Conservation (phyloP, 352 stramenopile genomes). For the Thalassiosira sp. region DNA sequence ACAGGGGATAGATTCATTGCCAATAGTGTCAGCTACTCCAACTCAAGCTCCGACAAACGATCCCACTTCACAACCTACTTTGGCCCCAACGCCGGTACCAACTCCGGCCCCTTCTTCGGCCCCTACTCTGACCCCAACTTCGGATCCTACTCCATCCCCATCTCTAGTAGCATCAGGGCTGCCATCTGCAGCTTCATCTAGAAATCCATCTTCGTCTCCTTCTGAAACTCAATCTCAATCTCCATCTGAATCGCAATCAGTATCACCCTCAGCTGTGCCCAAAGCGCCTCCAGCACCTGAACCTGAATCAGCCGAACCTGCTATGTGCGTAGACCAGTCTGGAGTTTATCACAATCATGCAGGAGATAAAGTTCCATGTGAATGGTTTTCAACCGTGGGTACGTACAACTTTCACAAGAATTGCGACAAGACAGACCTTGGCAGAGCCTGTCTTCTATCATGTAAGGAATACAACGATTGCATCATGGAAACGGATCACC, state of each 20-base stretch:
- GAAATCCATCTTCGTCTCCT: slow-evolving; percentile 2
- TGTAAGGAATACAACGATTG: slow-evolving; percentile 36
- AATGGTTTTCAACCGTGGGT: slow-evolving; percentile 31
- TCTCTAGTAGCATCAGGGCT: neutral
- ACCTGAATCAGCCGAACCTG: neutral
- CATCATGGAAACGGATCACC: slow-evolving; percentile 3
- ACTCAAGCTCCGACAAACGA: neutral
- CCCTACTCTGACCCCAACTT: slow-evolving; percentile 2
- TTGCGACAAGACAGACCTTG: slow-evolving; percentile 36
- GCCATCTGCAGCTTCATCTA: slow-evolving; percentile 13
- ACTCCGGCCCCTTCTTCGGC: neutral
- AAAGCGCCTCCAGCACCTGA: slow-evolving; percentile 18
- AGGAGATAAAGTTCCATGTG: slow-evolving; percentile 31
- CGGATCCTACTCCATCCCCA: slow-evolving; percentile 9
- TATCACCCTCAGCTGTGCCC: slow-evolving; percentile 2
- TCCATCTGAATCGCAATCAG: neutral
- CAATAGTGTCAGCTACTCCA: neutral
- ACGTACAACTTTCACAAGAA: slow-evolving; percentile 28
- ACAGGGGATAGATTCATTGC: no score
- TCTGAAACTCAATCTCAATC: neutral
- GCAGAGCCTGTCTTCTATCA: slow-evolving; percentile 24
- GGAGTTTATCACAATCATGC: slow-evolving; percentile 38
- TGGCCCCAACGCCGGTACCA: neutral
- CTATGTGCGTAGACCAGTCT: slow-evolving; percentile 24
- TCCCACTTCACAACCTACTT: neutral